Base-by-base conservation (phyloP, 148 eudicot species). In the Diospyros lotus region DNA sequence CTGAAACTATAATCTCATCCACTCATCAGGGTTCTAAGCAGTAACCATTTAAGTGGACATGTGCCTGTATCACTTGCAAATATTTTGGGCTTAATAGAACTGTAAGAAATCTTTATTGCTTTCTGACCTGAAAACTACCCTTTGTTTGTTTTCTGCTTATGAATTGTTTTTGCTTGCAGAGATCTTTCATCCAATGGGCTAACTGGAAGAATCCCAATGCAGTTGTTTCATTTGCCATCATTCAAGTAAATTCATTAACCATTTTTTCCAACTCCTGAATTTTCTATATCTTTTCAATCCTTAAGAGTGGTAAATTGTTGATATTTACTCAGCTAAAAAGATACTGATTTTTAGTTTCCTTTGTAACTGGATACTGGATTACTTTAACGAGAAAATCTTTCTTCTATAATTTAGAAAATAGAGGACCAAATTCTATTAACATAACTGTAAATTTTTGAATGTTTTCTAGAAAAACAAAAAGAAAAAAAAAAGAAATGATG, bases 171-270 rank as follows among this genome's bases (percentile, higher is more conserved):
- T 75, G 46, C 74, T 77, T 58, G 13, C 87, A 95, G 99, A 78
- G 96, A 92, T 82, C 91, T 95, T 78, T 92, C 99, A 66, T 86
- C 91, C 69, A 90, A 92, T 62, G 73, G 84, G 68, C 73, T 95
- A 59, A 80, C 78, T 28, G 96, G 99, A 88, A 77, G 66, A 56
- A 83, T 90, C 79, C 96, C 96, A 9, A 58, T 64, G 28, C 81
- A 81, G 55, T 72, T 95, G 71, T 87, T 89, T 81, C 82, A 92
- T 56, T 78, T 80, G 56, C 86, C 86, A 53, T 82, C 79, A 77
- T 92, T 87, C 91, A 89, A 92, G 98, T 94, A 92, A 80, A 68
- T 81, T 65, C 75, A 72, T 78, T 5, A 59, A 38, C 54, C 48
- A 50, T 11, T 11, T 55, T 40, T 75, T 67, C n/a, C 13, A 56